Percentiles rank a stretch among this genome's conserved stretches.
Evolutionary conservation across 495 filamentous ascomycete genomes (phyloP).

Genomic region (Penicillium angulare): DNA sequence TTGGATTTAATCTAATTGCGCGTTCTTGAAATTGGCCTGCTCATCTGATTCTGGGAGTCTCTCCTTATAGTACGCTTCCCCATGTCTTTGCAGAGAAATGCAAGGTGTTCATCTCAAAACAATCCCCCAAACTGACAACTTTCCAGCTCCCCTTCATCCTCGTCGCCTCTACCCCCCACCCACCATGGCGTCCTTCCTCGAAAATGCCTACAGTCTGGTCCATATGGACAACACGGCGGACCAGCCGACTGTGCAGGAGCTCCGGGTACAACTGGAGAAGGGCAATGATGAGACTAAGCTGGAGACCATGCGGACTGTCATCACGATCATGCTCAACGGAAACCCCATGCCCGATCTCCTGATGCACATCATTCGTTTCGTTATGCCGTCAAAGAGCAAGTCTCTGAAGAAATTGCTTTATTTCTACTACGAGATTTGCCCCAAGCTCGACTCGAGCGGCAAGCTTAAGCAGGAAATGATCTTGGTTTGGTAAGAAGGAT

Average conservation of each 20-base stretch:
- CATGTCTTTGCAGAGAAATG: constrained; percentile 2
- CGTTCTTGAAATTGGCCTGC: constrained; percentile 19
- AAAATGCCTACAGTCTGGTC: constrained; percentile 90
- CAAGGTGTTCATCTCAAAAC: constrained; percentile 28
- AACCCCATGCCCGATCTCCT: constrained; percentile 92
- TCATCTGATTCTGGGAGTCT: constrained; percentile 27
- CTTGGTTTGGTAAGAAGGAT: constrained; percentile 82
- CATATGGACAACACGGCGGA: constrained; percentile 94
- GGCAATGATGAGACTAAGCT: constrained; percentile 95
- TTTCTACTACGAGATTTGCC: constrained; percentile 99
- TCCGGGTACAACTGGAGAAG: constrained; percentile 94
- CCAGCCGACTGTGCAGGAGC: constrained; percentile 82
- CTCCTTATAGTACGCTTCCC: neutral
- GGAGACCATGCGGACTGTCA: constrained; percentile 97
- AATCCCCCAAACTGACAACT: constrained; percentile 41
- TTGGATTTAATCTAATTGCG: constrained; percentile 35
- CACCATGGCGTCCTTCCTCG: constrained; percentile 92
- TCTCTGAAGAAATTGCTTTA: constrained; percentile 97
- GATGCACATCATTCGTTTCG: constrained; percentile 99
- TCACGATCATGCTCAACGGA: constrained; percentile 97
- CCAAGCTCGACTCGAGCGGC: constrained; percentile 84
- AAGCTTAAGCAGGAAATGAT: constrained; percentile 99
- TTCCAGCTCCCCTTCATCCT: constrained; percentile 36
- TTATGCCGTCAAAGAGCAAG: constrained; percentile 97
- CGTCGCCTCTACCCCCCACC: constrained; percentile 24